Evolutionary conservation across 1,139 yeast genomes (phyloP), one percentile per base, ranked within the genome.

Genomic region (Magnusiomyces paraingens): DNA sequence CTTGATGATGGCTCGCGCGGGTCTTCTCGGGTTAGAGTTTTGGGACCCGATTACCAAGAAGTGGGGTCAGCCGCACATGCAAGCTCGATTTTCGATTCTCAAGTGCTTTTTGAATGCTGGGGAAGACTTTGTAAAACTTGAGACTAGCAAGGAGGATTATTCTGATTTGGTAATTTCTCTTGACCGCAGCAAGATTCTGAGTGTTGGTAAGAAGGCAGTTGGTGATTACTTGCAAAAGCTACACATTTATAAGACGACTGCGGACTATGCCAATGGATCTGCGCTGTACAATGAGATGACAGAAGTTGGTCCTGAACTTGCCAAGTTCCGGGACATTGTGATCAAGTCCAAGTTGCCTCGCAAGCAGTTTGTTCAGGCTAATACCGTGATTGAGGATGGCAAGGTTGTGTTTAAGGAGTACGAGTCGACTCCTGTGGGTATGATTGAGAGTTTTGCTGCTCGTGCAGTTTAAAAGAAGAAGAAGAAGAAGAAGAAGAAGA

Each of bases 21-120:
- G 96, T 59, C 74, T 89, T 53, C 65, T 85, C 45, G 91, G 86
- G 1, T 75, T 89, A 64, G 95, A 89, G 68, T 86, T 78, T 69
- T 89, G 94, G 89, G 95, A 88, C 68, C 95, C 96, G 45, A 70
- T 72, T 48, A 77, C 88, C 40, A 73, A 76, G 58, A 87, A 87
- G 69, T 89, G 96, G 96, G 96, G 96, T 39, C 96, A 89, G 72
- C 83, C 96, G n/a, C 96, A 89, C 67, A 87, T 88, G 90, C 95
- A 88, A 73, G 96, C 95, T 5, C 77, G 96, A 66, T 89, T 80
- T 69, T 87, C 93, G 41, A 88, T 89, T 62, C 77, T 87, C 76
- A 86, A 86, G 72, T 79, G 84, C 35, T 82, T 87, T 66, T 73
- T 85, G 64, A 75, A 82, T 53, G 90, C 94, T 3, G 46, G 50